Base-by-base conservation (phyloP, 352 stramenopile genomes). In the Globisporangium paddicum region DNA sequence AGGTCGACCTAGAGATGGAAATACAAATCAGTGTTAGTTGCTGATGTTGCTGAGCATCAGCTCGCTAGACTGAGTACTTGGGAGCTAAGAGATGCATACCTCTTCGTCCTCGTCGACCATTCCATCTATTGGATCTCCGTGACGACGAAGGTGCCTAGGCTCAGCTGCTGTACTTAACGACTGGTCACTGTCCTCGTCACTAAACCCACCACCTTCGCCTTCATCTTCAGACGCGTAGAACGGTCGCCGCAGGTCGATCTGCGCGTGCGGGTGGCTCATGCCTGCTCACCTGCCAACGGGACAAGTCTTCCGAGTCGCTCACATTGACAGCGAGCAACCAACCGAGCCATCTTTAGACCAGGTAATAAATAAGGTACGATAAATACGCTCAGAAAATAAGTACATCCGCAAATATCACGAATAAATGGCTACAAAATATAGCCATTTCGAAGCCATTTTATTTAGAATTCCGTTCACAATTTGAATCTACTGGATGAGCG, bases 1-100 rank as follows among this genome's bases (percentile, higher is more conserved):
- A 89, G 67, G 38, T 89, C 70, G 38, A 89, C 70, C 79, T 89
- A 42, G 13, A 8, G 6, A 42, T 2, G 5, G 37, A 42, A 2
- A 19, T 42, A 42, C 5, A 19, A 5, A 42, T 16, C 37, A 19
- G 37, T 32, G 28, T n/a, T n/a, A n/a, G 28, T 32, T 32, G n/a
- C n/a, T n/a, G n/a, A n/a, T 19, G 37, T 18, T 42, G 14, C 37
- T 42, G 37, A 6, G 1, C 6, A 42, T 9, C 1, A 19, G 16
- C 37, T 4, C 37, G 7, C 7, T 42, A 18, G 37, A 16, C 2
- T 19, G 4, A 42, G 14, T 8, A 21, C 9, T 6, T 18, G 9
- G 9, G 28, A 19, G 37, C 13, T 42, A 10, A 9, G 18, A 5
- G 19, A 1, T 19, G 28, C 16, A 2, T 21, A 69, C 62, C n/a